Percentiles rank a stretch among this genome's conserved stretches.
Evolutionary conservation across 1,284 basidiomycete genomes (phyloP).

Genomic region (Rhodotorula sp.): DNA sequence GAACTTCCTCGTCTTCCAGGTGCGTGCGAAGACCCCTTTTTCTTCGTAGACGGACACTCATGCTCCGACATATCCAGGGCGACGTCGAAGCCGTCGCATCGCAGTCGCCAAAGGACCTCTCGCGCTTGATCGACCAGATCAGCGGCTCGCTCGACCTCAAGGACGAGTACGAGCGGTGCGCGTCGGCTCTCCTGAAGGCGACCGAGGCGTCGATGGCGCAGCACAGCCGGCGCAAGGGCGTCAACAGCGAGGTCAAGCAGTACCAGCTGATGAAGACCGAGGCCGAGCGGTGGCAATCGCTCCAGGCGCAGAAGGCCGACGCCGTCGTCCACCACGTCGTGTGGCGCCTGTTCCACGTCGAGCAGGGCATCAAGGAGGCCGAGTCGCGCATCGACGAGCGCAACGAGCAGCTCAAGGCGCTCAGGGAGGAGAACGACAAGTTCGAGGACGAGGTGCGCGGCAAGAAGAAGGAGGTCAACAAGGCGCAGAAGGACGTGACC

Average conservation of each 20-base stretch:
- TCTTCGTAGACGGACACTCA: background rate
- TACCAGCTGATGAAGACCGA: constrained; percentile 97
- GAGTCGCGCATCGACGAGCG: constrained; percentile 68
- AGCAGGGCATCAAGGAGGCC: constrained; percentile 72
- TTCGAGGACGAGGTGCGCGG: constrained; percentile 68
- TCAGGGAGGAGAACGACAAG: constrained; percentile 66
- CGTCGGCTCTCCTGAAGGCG: constrained; percentile 80
- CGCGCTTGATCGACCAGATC: constrained; percentile 91
- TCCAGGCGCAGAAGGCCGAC: constrained; percentile 74
- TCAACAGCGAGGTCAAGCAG: constrained; percentile 92
- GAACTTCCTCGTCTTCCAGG: constrained; percentile 98
- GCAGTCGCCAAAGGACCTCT: constrained; percentile 87
- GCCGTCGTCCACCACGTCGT: constrained; percentile 78
- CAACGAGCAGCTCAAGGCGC: constrained; percentile 66
- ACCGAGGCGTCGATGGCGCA: constrained; percentile 92
- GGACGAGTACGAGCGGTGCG: constrained; percentile 84
- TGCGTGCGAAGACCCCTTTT: constrained; percentile 14
- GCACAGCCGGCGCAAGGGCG: constrained; percentile 87
- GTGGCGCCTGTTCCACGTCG: constrained; percentile 89
- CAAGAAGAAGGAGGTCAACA: constrained; percentile 76
- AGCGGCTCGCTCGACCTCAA: constrained; percentile 85
- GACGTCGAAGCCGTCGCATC: constrained; percentile 98
- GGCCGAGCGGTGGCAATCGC: constrained; percentile 79
- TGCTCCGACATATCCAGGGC: constrained; percentile 55
- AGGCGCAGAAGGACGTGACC: constrained; percentile 68